phyloP scores from a whole-genome alignment of 345 rosid genomes.

The Bruguiera gymnorhiza region DNA sequence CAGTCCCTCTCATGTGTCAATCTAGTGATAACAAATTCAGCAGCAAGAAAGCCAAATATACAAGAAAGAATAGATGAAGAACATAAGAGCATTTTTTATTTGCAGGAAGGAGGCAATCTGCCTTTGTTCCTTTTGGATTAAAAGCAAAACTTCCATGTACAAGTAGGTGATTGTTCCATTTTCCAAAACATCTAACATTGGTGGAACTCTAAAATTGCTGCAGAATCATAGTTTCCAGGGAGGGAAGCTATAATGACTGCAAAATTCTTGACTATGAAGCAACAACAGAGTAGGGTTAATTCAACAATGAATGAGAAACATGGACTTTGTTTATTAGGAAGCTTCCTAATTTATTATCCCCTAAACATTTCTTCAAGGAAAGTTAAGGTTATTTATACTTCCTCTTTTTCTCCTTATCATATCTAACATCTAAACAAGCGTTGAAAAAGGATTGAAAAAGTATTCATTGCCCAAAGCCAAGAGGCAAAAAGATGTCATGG shows the following conservation, averaged over 20 bases:
- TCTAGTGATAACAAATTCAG: neutral
- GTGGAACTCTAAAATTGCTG: neutral
- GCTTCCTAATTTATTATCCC: neutral
- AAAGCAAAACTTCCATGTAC: neutral
- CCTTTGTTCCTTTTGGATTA: neutral
- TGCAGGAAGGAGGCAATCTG: neutral
- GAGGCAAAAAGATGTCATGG: neutral
- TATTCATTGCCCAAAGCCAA: conserved; percentile 21
- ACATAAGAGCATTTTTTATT: neutral
- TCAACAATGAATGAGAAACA: too few relatives aligned
- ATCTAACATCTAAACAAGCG: conserved; percentile 1
- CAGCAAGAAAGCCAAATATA: neutral
- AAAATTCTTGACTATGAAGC: conserved; percentile 2
- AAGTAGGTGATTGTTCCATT: neutral
- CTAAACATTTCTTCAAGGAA: neutral
- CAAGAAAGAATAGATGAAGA: neutral
- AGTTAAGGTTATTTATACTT: neutral
- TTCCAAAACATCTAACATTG: neutral
- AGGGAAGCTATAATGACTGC: neutral
- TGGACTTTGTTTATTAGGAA: neutral
- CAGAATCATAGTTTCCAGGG: neutral
- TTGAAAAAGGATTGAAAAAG: conserved; percentile 2
- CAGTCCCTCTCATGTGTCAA: neutral
- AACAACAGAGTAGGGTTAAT: neutral
- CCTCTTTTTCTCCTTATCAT: neutral